Evolutionary conservation across 2,329 filamentous ascomycete genomes (phyloP), one percentile per base, ranked within the genome.

Genomic region (Fusarium sp.): DNA sequence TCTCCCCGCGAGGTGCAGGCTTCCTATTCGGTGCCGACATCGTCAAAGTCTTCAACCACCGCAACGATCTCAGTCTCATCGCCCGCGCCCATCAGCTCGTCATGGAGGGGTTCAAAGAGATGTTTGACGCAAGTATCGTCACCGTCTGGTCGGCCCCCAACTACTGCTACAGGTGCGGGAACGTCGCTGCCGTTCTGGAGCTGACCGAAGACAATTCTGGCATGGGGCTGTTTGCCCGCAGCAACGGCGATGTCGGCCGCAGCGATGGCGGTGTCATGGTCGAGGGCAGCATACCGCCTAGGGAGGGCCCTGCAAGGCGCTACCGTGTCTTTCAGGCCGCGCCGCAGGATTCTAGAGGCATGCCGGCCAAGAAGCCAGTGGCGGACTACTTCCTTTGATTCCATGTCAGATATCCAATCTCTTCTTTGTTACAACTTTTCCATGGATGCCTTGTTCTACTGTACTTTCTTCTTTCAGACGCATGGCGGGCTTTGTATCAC

Each of bases 71-170:
- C 31, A 94, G 92, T 24, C 88, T 99, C 61, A 96, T 99, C 74
- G 96, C 96, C 20, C 91, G 96, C 64, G 96, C 96, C 1, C 96
- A 99, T 81, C 96, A 99, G 82, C 91, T 99, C 24, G 96, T 99
- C 73, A 99, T 98, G 96, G 96, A 99, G 82, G 96, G 96, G 0
- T 99, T 98, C 83, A 98, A 98, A 84, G 96, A 98, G 82, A 98
- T 98, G 95, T 99, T 98, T 79, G 94, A 98, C 80, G 93, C 92
- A 16, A 94, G 92, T 56, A 98, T 99, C 73, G 96, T 98, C 46
- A 99, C 96, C 0, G 96, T 99, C n/a, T 99, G 96, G 96, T 97
- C 94, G 1, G 95, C 95, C 11, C 95, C 95, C 1, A 98, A 98
- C 82, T 98, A 98, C 86, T 98, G 95, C 85, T 98, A 98, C 84